Conservation (phyloP, 495 filamentous ascomycete genomes). For the Penicillium soppii region DNA sequence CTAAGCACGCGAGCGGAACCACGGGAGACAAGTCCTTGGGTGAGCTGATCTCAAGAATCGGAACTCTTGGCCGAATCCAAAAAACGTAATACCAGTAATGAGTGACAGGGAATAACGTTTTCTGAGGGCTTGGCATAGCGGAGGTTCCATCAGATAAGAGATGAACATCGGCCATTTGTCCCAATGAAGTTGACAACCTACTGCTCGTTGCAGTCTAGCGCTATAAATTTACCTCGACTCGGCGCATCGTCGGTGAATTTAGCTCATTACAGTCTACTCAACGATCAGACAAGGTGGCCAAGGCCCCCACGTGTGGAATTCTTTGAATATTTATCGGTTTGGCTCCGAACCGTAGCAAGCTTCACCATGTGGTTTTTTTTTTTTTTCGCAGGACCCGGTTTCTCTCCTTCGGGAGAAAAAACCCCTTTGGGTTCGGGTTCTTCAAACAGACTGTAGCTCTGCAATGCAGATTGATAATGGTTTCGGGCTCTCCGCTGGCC, state of each 20-base stretch:
- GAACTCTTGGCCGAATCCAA: neutral
- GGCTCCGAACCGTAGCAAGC: neutral
- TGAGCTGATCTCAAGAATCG: neutral
- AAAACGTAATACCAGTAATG: neutral
- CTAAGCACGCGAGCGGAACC: neutral
- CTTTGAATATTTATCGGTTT: neutral
- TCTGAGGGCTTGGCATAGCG: neutral
- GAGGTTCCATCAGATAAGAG: conserved; percentile 5
- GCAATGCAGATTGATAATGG: too few species aligned
- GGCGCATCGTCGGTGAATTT: neutral
- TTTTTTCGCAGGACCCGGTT: neutral
- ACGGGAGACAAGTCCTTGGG: neutral
- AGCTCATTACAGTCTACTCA: neutral
- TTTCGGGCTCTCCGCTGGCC: neutral
- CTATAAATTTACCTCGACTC: neutral
- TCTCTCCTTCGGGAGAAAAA: neutral
- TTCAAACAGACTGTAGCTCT: neutral
- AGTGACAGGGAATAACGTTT: neutral
- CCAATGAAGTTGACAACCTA: neutral
- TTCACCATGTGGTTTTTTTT: neutral
- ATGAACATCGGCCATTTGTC: neutral
- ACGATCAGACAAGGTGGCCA: neutral
- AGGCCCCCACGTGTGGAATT: neutral
- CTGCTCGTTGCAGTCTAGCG: neutral
- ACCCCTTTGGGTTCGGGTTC: neutral